These are phyloP conservation scores for Monosporascus sp. DNA, from an alignment of 2,329 filamentous ascomycete species.

Conservation along the genomic window DNA sequence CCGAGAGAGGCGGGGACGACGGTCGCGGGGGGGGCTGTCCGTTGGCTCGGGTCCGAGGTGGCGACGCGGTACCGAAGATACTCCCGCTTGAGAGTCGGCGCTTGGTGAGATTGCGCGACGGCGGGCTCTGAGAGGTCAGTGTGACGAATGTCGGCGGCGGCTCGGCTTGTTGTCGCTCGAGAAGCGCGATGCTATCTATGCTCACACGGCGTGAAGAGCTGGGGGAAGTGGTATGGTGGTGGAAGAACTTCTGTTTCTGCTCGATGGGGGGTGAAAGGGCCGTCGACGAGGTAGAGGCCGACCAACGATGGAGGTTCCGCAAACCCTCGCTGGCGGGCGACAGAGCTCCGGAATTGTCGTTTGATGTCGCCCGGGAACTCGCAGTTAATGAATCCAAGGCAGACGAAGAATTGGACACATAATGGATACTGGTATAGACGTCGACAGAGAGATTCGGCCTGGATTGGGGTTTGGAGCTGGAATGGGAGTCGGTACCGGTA, in stretches of 20 bases:
- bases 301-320: conserved; percentile 49
- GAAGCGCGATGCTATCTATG: conserved; percentile 34
- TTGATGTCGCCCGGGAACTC: no score
- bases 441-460: not conserved
- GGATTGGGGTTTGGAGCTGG: not conserved
- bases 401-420: not conserved
- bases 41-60: conserved; percentile 3
- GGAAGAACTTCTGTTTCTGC: conserved; percentile 10
- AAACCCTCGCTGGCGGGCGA: conserved; percentile 34
- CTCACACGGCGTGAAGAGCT: conserved; percentile 39
- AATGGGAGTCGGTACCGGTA: conserved; percentile 3
- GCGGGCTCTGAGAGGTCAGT: conserved; percentile 9
- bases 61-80: not conserved
- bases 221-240: conserved; percentile 24
- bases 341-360: not conserved
- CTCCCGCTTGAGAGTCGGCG: conserved; percentile 24
- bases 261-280: conserved; percentile 12
- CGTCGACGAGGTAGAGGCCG: conserved; percentile 46
- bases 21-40: conserved; percentile 20
- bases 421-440: not conserved
- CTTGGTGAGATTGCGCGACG: conserved; percentile 22
- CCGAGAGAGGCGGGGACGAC: conserved; percentile 26
- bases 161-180: conserved; percentile 13
- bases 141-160: conserved; percentile 2
- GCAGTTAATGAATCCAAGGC: not conserved